Base-by-base conservation (phyloP, 108 stramenopile species). In the Parietichytrium sp. region DNA sequence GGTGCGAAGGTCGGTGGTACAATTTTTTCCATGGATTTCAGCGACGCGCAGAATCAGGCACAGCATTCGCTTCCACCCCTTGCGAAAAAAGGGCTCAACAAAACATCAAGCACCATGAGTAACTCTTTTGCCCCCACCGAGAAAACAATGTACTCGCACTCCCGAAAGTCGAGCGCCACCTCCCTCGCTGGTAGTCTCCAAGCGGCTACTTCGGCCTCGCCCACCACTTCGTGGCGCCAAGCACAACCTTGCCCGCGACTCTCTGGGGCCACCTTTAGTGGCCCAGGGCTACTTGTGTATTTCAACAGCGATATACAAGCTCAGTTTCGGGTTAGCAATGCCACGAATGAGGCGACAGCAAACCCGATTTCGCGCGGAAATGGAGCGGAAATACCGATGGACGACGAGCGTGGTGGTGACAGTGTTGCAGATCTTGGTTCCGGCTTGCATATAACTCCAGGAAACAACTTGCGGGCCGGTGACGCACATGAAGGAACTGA, bases 191-290 rank as follows among this genome's bases (percentile, higher is more conserved):
- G n/a, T 16, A 47, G 29, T 7, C 36, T 42, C 38, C 61, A 6
- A 12, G 26, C 61, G 45, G 61, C 61, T 33, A 72, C 6, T 16
- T 10, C 2, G 61, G 15, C 7, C 61, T 72, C 16, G 45, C 38
- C 1, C 61, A 72, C 1, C 61, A 27, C 54, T 26, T 16, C 20
- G 1, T 29, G 38, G 36, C 61, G 18, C 10, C 61, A 1, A 42
- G 29, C 20, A 25, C 61, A 0, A 25, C 6, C 61, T 33, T 72
- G 61, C 42, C 61, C 61, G 0, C 61, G 61, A 13, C 45, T 72
- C 45, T 33, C 61, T 15, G 61, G 61, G 2, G 61, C 61, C 20
- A 23, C 61, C 20, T 72, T 72, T n/a, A 72, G 61, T 27, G 61
- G 61, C 10, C 61, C 61, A 10, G 61, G 61, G 1, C 61, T 72